Base-by-base conservation (phyloP, 805 yeast genomes). In the Lipomyces oligophaga region DNA sequence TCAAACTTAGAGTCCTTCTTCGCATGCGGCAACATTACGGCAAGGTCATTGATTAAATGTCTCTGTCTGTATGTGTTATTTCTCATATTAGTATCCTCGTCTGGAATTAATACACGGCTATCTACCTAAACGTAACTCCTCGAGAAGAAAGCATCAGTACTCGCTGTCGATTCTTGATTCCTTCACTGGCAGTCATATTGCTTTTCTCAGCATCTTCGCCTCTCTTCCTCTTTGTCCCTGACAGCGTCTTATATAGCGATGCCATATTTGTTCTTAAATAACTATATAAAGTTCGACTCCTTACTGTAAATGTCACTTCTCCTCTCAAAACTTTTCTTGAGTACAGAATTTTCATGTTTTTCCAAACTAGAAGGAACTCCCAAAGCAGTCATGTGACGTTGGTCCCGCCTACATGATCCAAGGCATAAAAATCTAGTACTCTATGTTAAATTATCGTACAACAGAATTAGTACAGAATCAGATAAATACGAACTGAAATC, bases 1-100 rank as follows among this genome's bases (percentile, higher is more conserved):
- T 93, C 98, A 61, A 90, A 76, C 66, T 93, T 93, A 52, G 97
- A 95, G 69, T 93, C 98, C 64, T 89, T 90, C 66, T 96, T 81
- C 34, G 95, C 83, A 64, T 93, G 98, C 46, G 98, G 98, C 65
- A 93, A 70, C 65, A 93, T 72, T 19, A 79, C 68, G 57, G 79
- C 71, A 53, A 93, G 70, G 69, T 93, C 97, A 58, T 78, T 76
- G 54, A 93, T 86, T 61, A 93, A 71, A 68, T 93, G 97, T 63
- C 98, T 88, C 64, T 93, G 97, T 71, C 98, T 83, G 51, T 27
- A 30, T 6, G 16, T 25, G 10, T 5, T 38, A 5, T 31, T 16
- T 24, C 28, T 13, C 19, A 6, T 19, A 34, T 31, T 43, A 33
- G 27, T 26, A 21, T 22, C 21, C 18, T 5, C 33, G 5, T 6